Percentiles rank a stretch among this genome's conserved stretches.
phyloP scores from a whole-genome alignment of 129 eudicot genomes.

The Kitagawia praeruptora region DNA sequence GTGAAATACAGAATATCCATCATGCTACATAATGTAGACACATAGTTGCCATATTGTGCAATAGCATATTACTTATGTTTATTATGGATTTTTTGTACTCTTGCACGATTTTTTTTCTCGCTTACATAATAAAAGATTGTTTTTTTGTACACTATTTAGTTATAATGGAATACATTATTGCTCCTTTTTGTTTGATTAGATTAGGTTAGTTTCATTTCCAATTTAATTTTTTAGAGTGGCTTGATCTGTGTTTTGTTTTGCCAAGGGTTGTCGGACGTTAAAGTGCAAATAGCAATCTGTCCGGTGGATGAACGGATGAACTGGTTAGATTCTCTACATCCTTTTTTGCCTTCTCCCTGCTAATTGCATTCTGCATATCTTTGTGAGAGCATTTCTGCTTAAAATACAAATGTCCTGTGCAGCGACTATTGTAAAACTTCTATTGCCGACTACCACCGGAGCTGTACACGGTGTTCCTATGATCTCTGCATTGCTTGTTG shows the following conservation, averaged over 20 bases:
- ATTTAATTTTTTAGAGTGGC: not conserved
- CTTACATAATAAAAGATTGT: not conserved
- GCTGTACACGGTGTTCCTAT: slow-evolving; percentile 25
- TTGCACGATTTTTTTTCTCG: not conserved
- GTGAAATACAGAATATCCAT: not conserved
- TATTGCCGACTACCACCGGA: slow-evolving; percentile 28
- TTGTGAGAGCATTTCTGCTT: not conserved
- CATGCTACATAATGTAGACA: not conserved
- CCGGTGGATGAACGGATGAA: not conserved
- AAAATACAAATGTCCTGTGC: slow-evolving; percentile 1
- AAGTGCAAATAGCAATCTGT: not conserved
- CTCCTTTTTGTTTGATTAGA: not conserved
- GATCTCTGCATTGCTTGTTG: slow-evolving; percentile 39
- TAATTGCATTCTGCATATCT: not conserved
- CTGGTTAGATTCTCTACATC: not conserved
- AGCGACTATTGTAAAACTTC: slow-evolving; percentile 37
- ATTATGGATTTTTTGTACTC: not conserved
- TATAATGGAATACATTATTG: not conserved
- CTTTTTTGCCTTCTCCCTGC: not conserved
- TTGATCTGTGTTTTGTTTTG: slow-evolving; percentile 3
- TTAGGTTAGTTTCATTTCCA: not conserved
- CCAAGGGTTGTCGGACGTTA: slow-evolving; percentile 32
- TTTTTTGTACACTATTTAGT: not conserved
- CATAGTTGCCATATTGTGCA: not conserved
- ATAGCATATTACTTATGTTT: not conserved